A percentile compares a stretch with the other conserved stretches of the same genome.
phyloP scores from a whole-genome alignment of 192 early-diverging fungal species.

The Spizellomyces sp. region DNA sequence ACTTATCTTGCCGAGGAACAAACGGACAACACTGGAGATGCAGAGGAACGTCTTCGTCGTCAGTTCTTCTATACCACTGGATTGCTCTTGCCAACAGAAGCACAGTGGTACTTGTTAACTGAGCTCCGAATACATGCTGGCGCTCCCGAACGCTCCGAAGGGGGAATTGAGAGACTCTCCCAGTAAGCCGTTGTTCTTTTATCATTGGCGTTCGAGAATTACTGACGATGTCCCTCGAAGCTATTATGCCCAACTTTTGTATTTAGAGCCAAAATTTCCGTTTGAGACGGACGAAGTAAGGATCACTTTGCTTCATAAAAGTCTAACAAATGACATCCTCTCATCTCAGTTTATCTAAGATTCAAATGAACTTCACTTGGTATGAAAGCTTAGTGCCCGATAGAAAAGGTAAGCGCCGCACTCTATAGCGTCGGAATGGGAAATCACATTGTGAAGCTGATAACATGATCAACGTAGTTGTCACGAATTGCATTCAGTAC shows the following conservation, averaged over 20 bases:
- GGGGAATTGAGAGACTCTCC: slow-evolving; percentile 50
- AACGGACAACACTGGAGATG: too few relatives aligned
- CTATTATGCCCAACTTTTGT: slow-evolving; percentile 54
- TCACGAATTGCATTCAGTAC: slow-evolving; percentile 59
- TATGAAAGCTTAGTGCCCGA: slow-evolving; percentile 47
- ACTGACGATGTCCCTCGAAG: slow-evolving; percentile 25
- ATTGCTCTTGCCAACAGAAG: slow-evolving; percentile 39
- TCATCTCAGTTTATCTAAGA: slow-evolving; percentile 15
- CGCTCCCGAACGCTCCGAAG: slow-evolving; percentile 50
- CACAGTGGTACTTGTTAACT: slow-evolving; percentile 57
- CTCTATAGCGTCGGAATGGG: not conserved
- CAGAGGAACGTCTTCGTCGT: slow-evolving; percentile 11
- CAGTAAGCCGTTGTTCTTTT: slow-evolving; percentile 40
- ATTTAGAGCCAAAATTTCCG: slow-evolving; percentile 55
- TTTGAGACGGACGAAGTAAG: slow-evolving; percentile 45
- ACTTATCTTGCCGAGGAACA: slow-evolving; percentile 15
- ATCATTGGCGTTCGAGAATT: slow-evolving; percentile 6
- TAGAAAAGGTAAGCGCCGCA: slow-evolving; percentile 28
- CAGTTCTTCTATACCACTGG: slow-evolving; percentile 31
- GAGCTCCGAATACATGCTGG: slow-evolving; percentile 59
- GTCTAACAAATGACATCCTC: not conserved
- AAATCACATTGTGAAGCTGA: not conserved
- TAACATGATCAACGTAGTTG: slow-evolving; percentile 26
- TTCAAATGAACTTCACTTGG: slow-evolving; percentile 55
- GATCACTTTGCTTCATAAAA: not conserved